Percentiles rank a stretch among this genome's conserved stretches.
These are phyloP conservation scores for Forsythia viridissima DNA, from an alignment of 257 asterid genomes.

Conservation along the genomic window DNA sequence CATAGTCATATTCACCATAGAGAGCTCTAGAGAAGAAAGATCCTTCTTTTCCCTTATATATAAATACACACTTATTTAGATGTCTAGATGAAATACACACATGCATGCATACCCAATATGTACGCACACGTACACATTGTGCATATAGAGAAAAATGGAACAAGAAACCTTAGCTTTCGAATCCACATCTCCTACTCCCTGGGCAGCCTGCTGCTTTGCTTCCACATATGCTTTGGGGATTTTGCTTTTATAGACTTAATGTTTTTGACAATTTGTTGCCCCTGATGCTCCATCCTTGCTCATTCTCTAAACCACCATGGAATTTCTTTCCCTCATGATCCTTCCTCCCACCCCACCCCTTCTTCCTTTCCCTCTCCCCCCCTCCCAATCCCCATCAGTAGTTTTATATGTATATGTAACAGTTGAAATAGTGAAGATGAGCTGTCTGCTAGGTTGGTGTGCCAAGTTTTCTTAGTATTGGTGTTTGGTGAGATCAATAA, in stretches of 20 bases:
- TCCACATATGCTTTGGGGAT: neutral
- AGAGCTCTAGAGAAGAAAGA: too few relatives aligned
- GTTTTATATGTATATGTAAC: neutral
- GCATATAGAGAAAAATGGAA: neutral
- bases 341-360: neutral
- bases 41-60: too few relatives aligned
- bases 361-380: neutral
- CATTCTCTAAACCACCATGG: constrained; percentile 3
- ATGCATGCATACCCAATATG: neutral
- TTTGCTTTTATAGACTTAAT: neutral
- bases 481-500: constrained; percentile 17
- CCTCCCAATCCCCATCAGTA: neutral
- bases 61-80: too few relatives aligned
- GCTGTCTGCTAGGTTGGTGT: neutral
- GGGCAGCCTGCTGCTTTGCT: neutral
- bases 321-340: neutral
- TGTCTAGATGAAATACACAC: neutral
- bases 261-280: constrained; percentile 8
- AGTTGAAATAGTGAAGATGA: constrained; percentile 13
- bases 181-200: neutral
- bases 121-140: neutral
- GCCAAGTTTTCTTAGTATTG: neutral
- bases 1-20: too few relatives aligned
- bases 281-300: constrained; percentile 17
- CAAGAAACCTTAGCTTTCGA: neutral